Percentiles rank a stretch among this genome's conserved stretches.
Evolutionary conservation across 192 early-diverging fungal genomes (phyloP).

Genomic region (Backusella parvicylindrica): DNA sequence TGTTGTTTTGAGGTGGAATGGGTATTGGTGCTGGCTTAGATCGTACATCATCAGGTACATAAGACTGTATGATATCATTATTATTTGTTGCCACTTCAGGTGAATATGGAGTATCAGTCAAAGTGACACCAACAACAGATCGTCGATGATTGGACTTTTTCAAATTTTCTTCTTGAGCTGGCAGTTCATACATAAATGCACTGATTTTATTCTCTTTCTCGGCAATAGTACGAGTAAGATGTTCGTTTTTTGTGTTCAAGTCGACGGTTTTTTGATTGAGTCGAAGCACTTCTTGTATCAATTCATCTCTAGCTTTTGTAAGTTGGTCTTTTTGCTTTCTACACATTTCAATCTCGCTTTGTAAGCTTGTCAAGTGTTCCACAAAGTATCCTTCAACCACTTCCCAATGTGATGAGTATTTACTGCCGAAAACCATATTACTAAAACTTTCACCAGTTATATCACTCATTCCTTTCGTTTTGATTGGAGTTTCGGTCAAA

Average conservation of each 20-base stretch:
- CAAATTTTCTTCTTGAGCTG: background rate
- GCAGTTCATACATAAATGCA: constrained; percentile 10
- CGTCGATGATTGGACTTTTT: background rate
- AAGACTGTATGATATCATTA: background rate
- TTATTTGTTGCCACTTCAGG: background rate
- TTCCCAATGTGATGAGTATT: background rate
- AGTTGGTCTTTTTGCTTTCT: background rate
- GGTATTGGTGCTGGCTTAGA: background rate
- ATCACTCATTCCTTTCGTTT: background rate
- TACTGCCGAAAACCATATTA: background rate
- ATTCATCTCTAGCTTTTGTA: background rate
- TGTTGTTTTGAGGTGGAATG: background rate
- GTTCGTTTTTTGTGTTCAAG: background rate
- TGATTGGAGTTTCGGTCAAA: background rate
- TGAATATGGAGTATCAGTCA: background rate
- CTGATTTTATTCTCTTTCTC: constrained; percentile 13
- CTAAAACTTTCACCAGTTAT: background rate
- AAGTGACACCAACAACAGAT: background rate
- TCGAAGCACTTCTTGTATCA: background rate
- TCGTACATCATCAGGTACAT: background rate
- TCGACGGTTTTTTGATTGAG: constrained; percentile 4
- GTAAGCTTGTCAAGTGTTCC: background rate
- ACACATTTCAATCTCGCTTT: background rate
- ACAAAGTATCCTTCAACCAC: background rate
- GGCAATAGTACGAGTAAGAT: background rate